A percentile compares a stretch with the other conserved stretches of the same genome.
These are phyloP conservation scores for Aquilaria agallochum DNA, from an alignment of 441 rosid species.

Conservation along the genomic window DNA sequence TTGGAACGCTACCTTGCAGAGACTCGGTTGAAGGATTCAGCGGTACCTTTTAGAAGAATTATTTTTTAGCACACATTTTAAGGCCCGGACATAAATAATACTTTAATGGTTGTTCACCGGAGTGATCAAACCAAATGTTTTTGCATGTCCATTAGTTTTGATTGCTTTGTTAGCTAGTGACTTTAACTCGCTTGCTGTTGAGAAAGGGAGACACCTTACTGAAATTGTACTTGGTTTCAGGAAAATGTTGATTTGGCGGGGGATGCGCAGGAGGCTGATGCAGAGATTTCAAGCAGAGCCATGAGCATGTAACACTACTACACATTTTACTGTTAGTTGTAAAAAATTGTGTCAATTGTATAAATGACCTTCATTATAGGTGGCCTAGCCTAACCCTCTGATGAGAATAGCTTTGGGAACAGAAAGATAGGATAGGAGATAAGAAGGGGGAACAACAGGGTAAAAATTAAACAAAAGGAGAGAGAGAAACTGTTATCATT, in stretches of 20 bases:
- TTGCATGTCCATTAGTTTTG: neutral
- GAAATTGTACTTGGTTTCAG: constrained; percentile 27
- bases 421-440: no score
- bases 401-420: no score
- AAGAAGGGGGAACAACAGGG: no score
- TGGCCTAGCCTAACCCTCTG: no score
- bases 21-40: constrained; percentile 29
- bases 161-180: neutral
- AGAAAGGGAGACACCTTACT: no score
- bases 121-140: neutral
- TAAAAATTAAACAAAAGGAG: no score
- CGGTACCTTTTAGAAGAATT: constrained; percentile 31
- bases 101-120: neutral
- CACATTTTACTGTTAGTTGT: constrained; percentile 9
- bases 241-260: constrained; percentile 29
- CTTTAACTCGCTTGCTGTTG: neutral
- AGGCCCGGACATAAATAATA: neutral
- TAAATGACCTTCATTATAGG: constrained; percentile 18
- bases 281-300: constrained; percentile 58
- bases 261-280: constrained; percentile 54
- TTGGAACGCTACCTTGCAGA: constrained; percentile 51
- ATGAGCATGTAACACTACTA: constrained; percentile 55
- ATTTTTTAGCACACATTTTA: neutral
- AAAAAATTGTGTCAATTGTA: constrained; percentile 21
- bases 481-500: no score